Conservation (phyloP, 768 basidiomycete species). For the Hygrophorus pudorinus region DNA sequence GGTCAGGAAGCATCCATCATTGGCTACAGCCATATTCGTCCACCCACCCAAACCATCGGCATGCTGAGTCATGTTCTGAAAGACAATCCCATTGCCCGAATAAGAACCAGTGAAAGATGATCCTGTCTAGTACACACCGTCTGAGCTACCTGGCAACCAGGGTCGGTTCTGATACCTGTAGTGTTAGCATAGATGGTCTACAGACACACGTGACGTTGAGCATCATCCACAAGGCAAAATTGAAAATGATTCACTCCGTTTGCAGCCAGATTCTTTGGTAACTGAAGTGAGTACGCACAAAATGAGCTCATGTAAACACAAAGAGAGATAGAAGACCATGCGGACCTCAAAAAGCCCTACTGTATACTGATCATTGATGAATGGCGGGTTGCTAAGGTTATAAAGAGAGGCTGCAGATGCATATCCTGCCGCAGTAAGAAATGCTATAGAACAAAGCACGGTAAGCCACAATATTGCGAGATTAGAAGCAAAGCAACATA, state of each 20-base stretch:
- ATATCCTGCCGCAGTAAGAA: conserved; percentile 45
- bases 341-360: conserved; percentile 36
- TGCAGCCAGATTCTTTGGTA: conserved; percentile 22
- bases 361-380: conserved; percentile 34
- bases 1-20: conserved; percentile 25
- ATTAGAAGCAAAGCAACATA: conserved; percentile 14
- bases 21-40: conserved; percentile 28
- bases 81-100: neutral
- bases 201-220: too few species aligned
- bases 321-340: neutral
- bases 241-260: conserved; percentile 24
- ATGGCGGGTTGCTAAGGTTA: conserved; percentile 33
- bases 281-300: conserved; percentile 20
- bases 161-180: conserved; percentile 34
- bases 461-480: neutral
- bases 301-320: neutral
- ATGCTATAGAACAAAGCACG: conserved; percentile 22
- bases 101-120: neutral
- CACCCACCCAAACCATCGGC: conserved; percentile 28
- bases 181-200: conserved; percentile 36
- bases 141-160: conserved; percentile 29
- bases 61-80: conserved; percentile 27
- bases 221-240: too few species aligned
- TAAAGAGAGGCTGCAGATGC: conserved; percentile 41
- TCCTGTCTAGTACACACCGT: neutral